These are phyloP conservation scores for Coprinopsis strossmayeri DNA, from an alignment of 768 basidiomycete species.

Conservation along the genomic window DNA sequence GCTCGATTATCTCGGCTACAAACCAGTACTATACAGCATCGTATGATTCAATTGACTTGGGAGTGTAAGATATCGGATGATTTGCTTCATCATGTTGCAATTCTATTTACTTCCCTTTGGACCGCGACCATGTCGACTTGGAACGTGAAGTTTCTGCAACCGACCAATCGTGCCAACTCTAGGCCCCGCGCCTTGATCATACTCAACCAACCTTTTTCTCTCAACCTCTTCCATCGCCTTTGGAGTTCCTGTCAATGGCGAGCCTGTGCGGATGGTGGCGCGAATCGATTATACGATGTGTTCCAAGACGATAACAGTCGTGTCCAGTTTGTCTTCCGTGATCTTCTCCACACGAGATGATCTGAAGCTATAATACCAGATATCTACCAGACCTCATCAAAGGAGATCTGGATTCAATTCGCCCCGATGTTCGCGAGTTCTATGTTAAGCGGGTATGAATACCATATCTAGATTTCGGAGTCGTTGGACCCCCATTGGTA, in stretches of 20 bases:
- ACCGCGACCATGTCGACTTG: slow-evolving; percentile 25
- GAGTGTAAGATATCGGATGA: too few relatives aligned
- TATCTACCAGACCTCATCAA: slow-evolving; percentile 84
- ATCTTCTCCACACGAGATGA: background rate
- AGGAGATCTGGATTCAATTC: slow-evolving; percentile 89
- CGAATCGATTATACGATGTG: slow-evolving; percentile 72
- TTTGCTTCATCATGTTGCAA: background rate
- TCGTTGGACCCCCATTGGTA: background rate
- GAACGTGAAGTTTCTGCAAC: slow-evolving; percentile 36
- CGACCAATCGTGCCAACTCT: background rate
- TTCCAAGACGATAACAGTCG: slow-evolving; percentile 20
- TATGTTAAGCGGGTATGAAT: slow-evolving; percentile 50
- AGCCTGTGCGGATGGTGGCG: slow-evolving; percentile 84
- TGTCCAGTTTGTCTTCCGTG: slow-evolving; percentile 10
- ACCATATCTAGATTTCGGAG: background rate
- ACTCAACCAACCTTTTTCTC: slow-evolving; percentile 83
- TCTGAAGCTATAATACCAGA: slow-evolving; percentile 27
- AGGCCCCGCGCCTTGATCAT: slow-evolving; percentile 62
- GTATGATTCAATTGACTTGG: too few relatives aligned
- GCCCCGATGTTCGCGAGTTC: slow-evolving; percentile 63
- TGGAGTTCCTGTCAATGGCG: slow-evolving; percentile 49
- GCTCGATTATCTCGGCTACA: too few relatives aligned
- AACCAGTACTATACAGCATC: too few relatives aligned
- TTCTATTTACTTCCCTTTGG: background rate
- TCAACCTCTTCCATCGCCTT: slow-evolving; percentile 50